These are phyloP conservation scores for Stagonosporopsis cucurbitacearum DNA, from an alignment of 2,329 filamentous ascomycete genomes.

Conservation along the genomic window DNA sequence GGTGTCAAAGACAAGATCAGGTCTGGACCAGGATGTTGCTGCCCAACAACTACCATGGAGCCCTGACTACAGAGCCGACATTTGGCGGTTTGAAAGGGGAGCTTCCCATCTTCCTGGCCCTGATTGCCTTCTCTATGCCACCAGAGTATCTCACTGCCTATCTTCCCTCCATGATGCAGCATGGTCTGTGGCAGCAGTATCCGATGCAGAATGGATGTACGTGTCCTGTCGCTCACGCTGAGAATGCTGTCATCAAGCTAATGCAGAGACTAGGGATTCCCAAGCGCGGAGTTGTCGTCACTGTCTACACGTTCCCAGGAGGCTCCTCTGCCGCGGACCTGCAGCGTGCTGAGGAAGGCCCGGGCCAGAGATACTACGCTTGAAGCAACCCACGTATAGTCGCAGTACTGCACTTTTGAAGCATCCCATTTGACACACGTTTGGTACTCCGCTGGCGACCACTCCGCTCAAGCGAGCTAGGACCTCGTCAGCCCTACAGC, in stretches of 20 bases:
- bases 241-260: not conserved
- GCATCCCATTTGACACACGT: too few relatives aligned
- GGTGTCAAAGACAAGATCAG: conserved; percentile 17
- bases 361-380: not conserved
- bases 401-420: too few relatives aligned
- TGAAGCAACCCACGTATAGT: too few relatives aligned
- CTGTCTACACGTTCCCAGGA: conserved; percentile 23
- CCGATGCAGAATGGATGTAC: not conserved
- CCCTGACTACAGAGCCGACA: not conserved
- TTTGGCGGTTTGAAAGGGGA: conserved; percentile 40
- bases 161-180: conserved; percentile 26
- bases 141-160: conserved; percentile 5
- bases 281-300: conserved; percentile 38
- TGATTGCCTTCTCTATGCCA: conserved; percentile 37
- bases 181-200: conserved; percentile 28
- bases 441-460: too few relatives aligned
- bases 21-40: conserved; percentile 31
- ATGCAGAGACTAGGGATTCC: conserved; percentile 20
- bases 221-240: not conserved
- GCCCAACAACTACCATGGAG: conserved; percentile 35
- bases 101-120: conserved; percentile 40
- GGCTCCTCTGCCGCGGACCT: not conserved
- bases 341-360: not conserved
- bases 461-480: not conserved
- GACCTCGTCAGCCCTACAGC: not conserved